Base-by-base conservation (phyloP, 108 stramenopile genomes). In the Aurantiochytrium sp. region DNA sequence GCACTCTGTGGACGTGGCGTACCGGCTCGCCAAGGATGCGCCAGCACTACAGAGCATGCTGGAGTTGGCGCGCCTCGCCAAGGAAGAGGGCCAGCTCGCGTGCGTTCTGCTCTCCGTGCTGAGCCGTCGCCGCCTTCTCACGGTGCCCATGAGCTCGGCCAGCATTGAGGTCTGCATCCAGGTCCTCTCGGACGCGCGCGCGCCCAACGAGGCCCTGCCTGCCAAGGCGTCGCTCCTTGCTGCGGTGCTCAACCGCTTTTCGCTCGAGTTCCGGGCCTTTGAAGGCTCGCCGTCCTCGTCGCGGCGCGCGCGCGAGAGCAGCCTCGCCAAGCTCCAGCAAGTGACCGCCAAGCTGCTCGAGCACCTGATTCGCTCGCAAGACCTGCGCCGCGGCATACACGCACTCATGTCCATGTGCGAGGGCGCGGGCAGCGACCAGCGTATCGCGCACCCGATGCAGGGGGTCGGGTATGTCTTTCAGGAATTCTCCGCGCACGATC, bases 201-300 rank as follows among this genome's bases (percentile, higher is more conserved):
- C 73, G 10, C 73, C 73, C 0, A n/a, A 30, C 45, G 59, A 65
- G 34, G 59, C 59, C 15, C 34, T 65, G 1, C 59, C 59, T 34
- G 73, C 73, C n/a, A 81, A 41, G 73, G 73, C 73, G 2, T 81
- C 73, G n/a, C 39, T 81, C 3, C 45, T 81, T 24, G 45, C 45
- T 48, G 39, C 73, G 32, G 45, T 48, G 73, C 73, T 81, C n/a
- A 81, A 81, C 24, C 39, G 73, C 21, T 81, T 81, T 30, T 81
- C 73, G 6, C 30, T 81, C 24, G 73, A 81, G 39, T 81, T 48
- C 73, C 8, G 32, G 30, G 45, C 73, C 30, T 48, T 81, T 48
- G 45, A 48, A 41, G 73, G 42, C 27, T 30, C 27, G 3, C 59
- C 24, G 2, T 0, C 10, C 34, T 52, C 50, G 22, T 65, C 59